phyloP scores from a whole-genome alignment of 495 filamentous ascomycete genomes.

The Cercophora scortea region DNA sequence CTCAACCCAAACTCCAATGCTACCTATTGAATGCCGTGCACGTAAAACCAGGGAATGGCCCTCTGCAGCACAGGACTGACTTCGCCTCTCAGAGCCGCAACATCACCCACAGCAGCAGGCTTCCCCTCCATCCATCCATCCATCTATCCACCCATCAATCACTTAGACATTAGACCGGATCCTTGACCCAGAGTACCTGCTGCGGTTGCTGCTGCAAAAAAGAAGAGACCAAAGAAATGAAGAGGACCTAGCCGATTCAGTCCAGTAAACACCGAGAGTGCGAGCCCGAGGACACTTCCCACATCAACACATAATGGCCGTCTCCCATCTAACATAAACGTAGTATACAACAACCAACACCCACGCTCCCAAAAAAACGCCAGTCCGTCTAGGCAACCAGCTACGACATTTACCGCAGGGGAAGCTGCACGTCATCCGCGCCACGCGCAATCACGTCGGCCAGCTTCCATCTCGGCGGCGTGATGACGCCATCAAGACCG shows the following conservation, averaged over 20 bases:
- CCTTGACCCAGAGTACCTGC: neutral
- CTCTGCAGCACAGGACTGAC: neutral
- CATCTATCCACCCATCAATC: neutral
- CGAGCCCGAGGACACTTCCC: no score
- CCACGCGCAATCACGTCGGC: conserved; percentile 73
- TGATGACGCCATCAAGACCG: conserved; percentile 40
- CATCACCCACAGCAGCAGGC: neutral
- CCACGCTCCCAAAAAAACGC: neutral
- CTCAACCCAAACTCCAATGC: neutral
- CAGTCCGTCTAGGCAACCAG: neutral
- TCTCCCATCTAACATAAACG: neutral
- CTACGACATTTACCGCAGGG: conserved; percentile 46
- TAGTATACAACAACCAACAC: neutral
- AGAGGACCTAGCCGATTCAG: neutral
- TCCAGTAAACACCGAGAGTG: neutral
- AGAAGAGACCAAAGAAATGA: neutral
- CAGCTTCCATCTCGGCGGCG: conserved; percentile 72
- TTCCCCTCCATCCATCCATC: neutral
- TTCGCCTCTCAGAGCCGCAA: neutral
- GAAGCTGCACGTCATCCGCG: conserved; percentile 68
- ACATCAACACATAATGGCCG: neutral
- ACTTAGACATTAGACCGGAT: neutral
- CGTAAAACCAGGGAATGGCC: neutral
- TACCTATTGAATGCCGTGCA: neutral
- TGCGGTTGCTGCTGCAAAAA: neutral